These are phyloP conservation scores for Penicillium sclerotigenum DNA, from an alignment of 2,329 filamentous ascomycete species.

Conservation along the genomic window DNA sequence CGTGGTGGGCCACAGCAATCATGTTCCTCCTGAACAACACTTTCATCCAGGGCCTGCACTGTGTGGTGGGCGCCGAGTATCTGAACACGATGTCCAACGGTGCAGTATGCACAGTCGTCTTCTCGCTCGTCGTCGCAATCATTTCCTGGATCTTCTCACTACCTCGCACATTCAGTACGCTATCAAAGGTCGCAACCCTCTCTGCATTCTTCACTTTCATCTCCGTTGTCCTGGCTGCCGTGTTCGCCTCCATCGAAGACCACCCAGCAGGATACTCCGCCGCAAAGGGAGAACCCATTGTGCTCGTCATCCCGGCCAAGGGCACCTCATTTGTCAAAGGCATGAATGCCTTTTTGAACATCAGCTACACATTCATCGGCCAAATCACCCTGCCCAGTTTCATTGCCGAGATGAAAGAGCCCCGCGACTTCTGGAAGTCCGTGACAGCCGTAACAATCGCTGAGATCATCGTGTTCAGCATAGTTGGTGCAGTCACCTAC, in stretches of 20 bases:
- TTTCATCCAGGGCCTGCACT: slow-evolving; percentile 81
- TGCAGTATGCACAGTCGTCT: slow-evolving; percentile 73
- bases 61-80: slow-evolving; percentile 79
- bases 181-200: slow-evolving; percentile 73
- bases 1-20: slow-evolving; percentile 65
- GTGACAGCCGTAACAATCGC: slow-evolving; percentile 87
- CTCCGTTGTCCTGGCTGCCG: slow-evolving; percentile 77
- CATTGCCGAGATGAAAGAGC: slow-evolving; percentile 86
- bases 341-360: slow-evolving; percentile 89
- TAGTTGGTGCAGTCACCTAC: slow-evolving; percentile 78
- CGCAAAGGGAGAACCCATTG: slow-evolving; percentile 60
- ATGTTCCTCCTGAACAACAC: slow-evolving; percentile 96
- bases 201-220: slow-evolving; percentile 88
- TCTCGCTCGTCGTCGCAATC: slow-evolving; percentile 69
- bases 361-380: slow-evolving; percentile 93
- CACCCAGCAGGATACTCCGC: slow-evolving; percentile 67
- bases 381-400: slow-evolving; percentile 93
- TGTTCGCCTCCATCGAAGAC: slow-evolving; percentile 73
- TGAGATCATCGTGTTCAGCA: slow-evolving; percentile 79
- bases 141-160: slow-evolving; percentile 77
- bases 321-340: slow-evolving; percentile 77
- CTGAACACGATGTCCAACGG: slow-evolving; percentile 81
- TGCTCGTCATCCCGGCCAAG: slow-evolving; percentile 64
- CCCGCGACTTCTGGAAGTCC: slow-evolving; percentile 84
- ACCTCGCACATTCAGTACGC: slow-evolving; percentile 76